phyloP scores from a whole-genome alignment of 495 filamentous ascomycete genomes.

The Physcia stellaris region DNA sequence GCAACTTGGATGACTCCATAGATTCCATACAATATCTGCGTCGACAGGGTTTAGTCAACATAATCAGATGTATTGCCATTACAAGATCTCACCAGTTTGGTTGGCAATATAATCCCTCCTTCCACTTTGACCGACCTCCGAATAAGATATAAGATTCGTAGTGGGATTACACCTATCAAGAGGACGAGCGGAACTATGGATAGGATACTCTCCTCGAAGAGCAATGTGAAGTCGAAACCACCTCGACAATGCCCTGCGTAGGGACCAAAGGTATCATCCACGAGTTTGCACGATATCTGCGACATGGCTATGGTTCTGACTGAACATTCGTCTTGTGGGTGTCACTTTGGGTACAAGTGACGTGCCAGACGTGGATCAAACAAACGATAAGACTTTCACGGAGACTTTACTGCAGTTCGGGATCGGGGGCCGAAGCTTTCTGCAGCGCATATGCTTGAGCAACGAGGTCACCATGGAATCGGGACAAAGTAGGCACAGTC shows the following conservation, averaged over 20 bases:
- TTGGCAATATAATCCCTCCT: slow-evolving; percentile 21
- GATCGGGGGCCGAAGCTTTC: too few species aligned
- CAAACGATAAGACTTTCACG: too few species aligned
- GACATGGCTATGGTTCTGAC: not conserved
- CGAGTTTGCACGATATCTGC: not conserved
- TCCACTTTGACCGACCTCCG: slow-evolving; percentile 33
- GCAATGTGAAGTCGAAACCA: slow-evolving; percentile 46
- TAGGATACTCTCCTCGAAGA: slow-evolving; percentile 45
- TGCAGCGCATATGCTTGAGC: too few species aligned
- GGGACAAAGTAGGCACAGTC: too few species aligned
- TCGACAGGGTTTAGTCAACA: too few species aligned
- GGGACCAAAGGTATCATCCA: slow-evolving; percentile 32
- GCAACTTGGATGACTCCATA: slow-evolving; percentile 31
- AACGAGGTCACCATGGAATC: too few species aligned
- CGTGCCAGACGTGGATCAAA: too few species aligned
- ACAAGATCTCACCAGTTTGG: slow-evolving; percentile 31
- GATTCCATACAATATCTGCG: slow-evolving; percentile 27
- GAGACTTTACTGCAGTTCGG: too few species aligned
- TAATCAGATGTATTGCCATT: not conserved
- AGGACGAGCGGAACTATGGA: slow-evolving; percentile 35
- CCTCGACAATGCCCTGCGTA: slow-evolving; percentile 30
- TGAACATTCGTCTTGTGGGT: too few species aligned
- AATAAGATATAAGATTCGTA: slow-evolving; percentile 31
- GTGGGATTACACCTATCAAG: slow-evolving; percentile 28
- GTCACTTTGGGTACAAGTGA: too few species aligned